Evolutionary conservation across 257 asterid genomes (phyloP).

Genomic region (Parsonsia alboflavescens): DNA sequence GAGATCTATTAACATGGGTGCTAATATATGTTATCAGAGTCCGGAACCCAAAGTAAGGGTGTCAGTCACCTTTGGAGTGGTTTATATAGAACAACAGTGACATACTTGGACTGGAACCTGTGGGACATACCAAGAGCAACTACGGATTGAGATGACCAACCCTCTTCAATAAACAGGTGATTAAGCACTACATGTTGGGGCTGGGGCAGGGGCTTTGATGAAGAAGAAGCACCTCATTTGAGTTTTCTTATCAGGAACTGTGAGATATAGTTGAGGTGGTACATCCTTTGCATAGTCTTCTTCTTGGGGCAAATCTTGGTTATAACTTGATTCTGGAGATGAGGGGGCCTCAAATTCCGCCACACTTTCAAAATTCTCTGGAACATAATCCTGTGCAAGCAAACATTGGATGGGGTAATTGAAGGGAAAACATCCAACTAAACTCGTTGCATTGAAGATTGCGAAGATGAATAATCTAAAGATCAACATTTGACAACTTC

Average conservation of each 20-base stretch:
- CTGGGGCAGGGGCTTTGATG: too few relatives aligned
- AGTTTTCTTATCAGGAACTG: constrained; percentile 40
- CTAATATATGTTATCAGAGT: background rate
- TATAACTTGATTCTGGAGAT: constrained; percentile 82
- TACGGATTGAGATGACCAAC: constrained; percentile 57
- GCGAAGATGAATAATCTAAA: background rate
- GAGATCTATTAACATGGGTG: background rate
- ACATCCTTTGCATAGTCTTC: constrained; percentile 78
- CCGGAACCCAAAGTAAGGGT: background rate
- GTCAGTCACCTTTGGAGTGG: constrained; percentile 72
- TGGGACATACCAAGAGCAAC: constrained; percentile 81
- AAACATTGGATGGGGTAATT: background rate
- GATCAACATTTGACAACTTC: background rate
- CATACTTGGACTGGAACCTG: constrained; percentile 82
- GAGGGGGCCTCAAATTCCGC: constrained; percentile 83
- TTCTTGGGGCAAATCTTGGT: constrained; percentile 50
- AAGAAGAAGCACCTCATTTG: constrained; percentile 34
- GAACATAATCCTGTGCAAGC: constrained; percentile 51
- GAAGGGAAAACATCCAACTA: background rate
- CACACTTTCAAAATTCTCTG: constrained; percentile 73
- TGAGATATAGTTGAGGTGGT: constrained; percentile 71
- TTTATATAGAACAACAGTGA: constrained; percentile 80
- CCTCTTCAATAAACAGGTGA: constrained; percentile 80
- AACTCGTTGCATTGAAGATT: background rate
- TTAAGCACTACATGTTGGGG: constrained; percentile 87